phyloP scores from a whole-genome alignment of 2,329 filamentous ascomycete genomes.

The Penicillium expansum region DNA sequence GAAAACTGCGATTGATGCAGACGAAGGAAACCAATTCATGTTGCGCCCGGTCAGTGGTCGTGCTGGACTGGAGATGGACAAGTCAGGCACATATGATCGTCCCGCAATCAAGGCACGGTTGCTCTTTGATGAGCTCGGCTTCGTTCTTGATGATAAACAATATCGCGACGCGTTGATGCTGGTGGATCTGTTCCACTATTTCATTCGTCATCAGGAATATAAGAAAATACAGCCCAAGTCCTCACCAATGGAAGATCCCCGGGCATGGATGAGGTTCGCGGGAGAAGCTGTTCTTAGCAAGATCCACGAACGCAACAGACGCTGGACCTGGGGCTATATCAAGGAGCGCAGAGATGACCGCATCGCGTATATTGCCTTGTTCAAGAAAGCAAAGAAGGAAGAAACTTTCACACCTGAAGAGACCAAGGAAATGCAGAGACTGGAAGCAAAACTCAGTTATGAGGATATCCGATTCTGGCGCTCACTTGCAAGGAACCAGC shows the following conservation, averaged over 20 bases:
- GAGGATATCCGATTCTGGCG: conserved; percentile 98
- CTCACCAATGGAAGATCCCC: conserved; percentile 81
- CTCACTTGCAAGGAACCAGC: conserved; percentile 85
- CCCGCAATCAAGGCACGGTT: conserved; percentile 89
- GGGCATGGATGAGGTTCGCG: conserved; percentile 89
- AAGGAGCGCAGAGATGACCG: conserved; percentile 88
- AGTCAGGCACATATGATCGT: conserved; percentile 73
- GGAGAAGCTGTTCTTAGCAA: conserved; percentile 85
- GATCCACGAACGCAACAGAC: conserved; percentile 88
- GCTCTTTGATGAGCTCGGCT: conserved; percentile 93
- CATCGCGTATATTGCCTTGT: conserved; percentile 82
- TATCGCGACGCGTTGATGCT: conserved; percentile 98
- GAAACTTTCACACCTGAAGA: conserved; percentile 67
- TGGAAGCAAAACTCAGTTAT: conserved; percentile 87
- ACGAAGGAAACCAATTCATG: conserved; percentile 85
- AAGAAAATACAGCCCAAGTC: conserved; percentile 86
- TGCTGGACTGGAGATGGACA: conserved; percentile 92
- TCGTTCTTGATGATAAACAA: conserved; percentile 96
- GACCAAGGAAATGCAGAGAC: conserved; percentile 64
- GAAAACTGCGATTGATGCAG: conserved; percentile 73
- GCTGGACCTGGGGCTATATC: conserved; percentile 97
- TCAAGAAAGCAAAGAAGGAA: conserved; percentile 87
- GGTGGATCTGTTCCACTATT: conserved; percentile 97
- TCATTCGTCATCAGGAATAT: conserved; percentile 95
- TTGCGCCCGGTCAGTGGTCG: conserved; percentile 93